A percentile compares a stretch with the other conserved stretches of the same genome.
phyloP scores from a whole-genome alignment of 2,329 filamentous ascomycete genomes.

The Exophiala phaeomuriformis region DNA sequence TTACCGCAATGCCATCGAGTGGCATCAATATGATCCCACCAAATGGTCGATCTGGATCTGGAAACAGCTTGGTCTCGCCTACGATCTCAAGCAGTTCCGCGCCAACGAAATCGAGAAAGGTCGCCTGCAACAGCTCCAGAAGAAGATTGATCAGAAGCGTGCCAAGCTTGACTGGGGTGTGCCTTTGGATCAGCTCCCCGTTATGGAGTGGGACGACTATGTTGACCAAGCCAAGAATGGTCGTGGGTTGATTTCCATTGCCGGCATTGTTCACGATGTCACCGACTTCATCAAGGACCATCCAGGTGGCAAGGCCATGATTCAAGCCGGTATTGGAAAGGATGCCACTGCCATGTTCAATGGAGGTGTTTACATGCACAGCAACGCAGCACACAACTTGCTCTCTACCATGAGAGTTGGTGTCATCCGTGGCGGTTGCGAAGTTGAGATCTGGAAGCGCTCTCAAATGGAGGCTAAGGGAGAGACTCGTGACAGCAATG shows the following conservation, averaged over 20 bases:
- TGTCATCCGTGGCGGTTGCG: slow-evolving; percentile 76
- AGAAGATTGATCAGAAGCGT: slow-evolving; percentile 87
- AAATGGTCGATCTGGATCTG: slow-evolving; percentile 82
- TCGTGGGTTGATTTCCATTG: slow-evolving; percentile 67
- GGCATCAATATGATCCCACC: slow-evolving; percentile 87
- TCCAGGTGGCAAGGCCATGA: slow-evolving; percentile 83
- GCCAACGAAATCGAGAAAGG: slow-evolving; percentile 90
- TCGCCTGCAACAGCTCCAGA: slow-evolving; percentile 78
- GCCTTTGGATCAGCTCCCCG: slow-evolving; percentile 75
- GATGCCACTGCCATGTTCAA: slow-evolving; percentile 89
- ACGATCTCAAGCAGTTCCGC: slow-evolving; percentile 84
- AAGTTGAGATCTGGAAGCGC: slow-evolving; percentile 90
- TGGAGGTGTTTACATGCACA: slow-evolving; percentile 82
- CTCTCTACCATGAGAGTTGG: slow-evolving; percentile 82
- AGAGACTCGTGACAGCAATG: slow-evolving; percentile 74
- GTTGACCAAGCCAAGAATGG: slow-evolving; percentile 70
- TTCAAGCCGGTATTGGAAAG: slow-evolving; percentile 73
- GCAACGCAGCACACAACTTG: slow-evolving; percentile 82
- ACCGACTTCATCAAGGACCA: slow-evolving; percentile 80
- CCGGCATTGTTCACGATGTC: slow-evolving; percentile 80
- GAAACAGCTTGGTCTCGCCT: slow-evolving; percentile 78
- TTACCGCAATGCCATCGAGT: slow-evolving; percentile 85
- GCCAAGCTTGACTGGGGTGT: slow-evolving; percentile 76
- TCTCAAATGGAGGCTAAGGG: slow-evolving; percentile 64
- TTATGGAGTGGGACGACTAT: slow-evolving; percentile 81